A percentile compares a stretch with the other conserved stretches of the same genome.
Evolutionary conservation across 2,329 filamentous ascomycete genomes (phyloP).

Genomic region (Neonectria ditissima): DNA sequence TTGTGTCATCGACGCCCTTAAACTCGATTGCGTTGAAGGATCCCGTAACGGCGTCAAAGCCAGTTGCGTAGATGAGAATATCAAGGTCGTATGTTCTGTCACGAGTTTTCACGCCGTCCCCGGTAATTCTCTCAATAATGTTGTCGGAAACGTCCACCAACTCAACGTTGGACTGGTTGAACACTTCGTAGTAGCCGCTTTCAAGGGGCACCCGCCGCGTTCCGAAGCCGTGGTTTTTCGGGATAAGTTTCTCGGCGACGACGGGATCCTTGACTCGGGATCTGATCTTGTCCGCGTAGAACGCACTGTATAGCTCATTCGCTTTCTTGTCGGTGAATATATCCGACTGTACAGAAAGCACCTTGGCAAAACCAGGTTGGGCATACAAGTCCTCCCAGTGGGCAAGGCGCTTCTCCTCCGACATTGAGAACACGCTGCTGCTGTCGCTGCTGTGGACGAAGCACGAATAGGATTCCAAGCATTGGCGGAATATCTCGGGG

Average conservation of each 20-base stretch:
- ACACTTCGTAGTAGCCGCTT: constrained; percentile 31
- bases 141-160: constrained; percentile 30
- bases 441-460: constrained; percentile 37
- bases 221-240: constrained; percentile 29
- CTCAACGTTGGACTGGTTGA: constrained; percentile 27
- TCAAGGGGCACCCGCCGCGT: constrained; percentile 26
- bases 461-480: constrained; percentile 37
- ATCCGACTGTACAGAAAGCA: constrained; percentile 25
- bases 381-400: constrained; percentile 49
- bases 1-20: constrained; percentile 57
- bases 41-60: constrained; percentile 40
- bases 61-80: constrained; percentile 39
- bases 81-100: constrained; percentile 32
- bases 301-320: constrained; percentile 28
- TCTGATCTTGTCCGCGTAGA: constrained; percentile 30
- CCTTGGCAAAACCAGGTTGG: constrained; percentile 53
- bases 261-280: constrained; percentile 23
- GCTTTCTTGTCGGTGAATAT: constrained; percentile 27
- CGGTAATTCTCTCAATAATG: constrained; percentile 33
- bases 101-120: constrained; percentile 29
- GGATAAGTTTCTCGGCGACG: constrained; percentile 28
- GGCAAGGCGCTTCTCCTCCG: constrained; percentile 43
- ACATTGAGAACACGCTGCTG: constrained; percentile 38
- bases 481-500: constrained; percentile 37
- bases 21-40: constrained; percentile 54